A percentile compares a stretch with the other conserved stretches of the same genome.
phyloP scores from a whole-genome alignment of 495 filamentous ascomycete species.

The Delitschia confertaspora region DNA sequence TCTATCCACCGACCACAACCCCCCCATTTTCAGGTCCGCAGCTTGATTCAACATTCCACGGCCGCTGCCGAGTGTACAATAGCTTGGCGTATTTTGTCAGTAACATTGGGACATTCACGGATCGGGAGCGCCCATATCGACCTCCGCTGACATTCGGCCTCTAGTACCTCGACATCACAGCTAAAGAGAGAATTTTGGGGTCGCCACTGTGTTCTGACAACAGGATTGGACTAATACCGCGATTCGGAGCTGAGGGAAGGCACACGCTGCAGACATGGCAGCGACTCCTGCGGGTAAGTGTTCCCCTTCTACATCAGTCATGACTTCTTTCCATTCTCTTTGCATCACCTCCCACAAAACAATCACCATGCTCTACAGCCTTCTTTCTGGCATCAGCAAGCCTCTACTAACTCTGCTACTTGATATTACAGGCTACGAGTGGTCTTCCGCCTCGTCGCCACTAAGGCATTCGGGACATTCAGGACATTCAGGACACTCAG shows the following conservation, averaged over 20 bases:
- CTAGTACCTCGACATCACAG: slow-evolving; percentile 2
- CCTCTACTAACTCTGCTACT: slow-evolving; percentile 19
- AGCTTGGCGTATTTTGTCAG: slow-evolving; percentile 3
- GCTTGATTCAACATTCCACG: slow-evolving; percentile 1
- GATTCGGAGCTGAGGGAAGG: neutral
- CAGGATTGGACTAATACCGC: neutral
- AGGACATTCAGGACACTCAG: no score
- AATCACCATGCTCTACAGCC: slow-evolving; percentile 15
- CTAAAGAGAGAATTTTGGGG: neutral
- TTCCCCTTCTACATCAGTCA: slow-evolving; percentile 5
- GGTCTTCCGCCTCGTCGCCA: slow-evolving; percentile 22
- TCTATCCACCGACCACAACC: slow-evolving; percentile 1
- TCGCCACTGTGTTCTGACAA: neutral
- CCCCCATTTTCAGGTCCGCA: neutral
- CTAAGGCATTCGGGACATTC: slow-evolving; percentile 34
- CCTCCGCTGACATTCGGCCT: slow-evolving; percentile 6
- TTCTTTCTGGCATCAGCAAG: slow-evolving; percentile 2
- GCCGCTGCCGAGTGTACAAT: neutral
- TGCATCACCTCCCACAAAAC: slow-evolving; percentile 1
- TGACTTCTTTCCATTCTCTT: slow-evolving; percentile 6
- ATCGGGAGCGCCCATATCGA: neutral
- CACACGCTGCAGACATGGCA: slow-evolving; percentile 18
- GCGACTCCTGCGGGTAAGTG: slow-evolving; percentile 27
- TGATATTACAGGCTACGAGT: slow-evolving; percentile 28
- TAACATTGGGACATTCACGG: slow-evolving; percentile 9